Evolutionary conservation across 2,329 filamentous ascomycete genomes (phyloP).

Genomic region (Fonsecaea pedrosoi): DNA sequence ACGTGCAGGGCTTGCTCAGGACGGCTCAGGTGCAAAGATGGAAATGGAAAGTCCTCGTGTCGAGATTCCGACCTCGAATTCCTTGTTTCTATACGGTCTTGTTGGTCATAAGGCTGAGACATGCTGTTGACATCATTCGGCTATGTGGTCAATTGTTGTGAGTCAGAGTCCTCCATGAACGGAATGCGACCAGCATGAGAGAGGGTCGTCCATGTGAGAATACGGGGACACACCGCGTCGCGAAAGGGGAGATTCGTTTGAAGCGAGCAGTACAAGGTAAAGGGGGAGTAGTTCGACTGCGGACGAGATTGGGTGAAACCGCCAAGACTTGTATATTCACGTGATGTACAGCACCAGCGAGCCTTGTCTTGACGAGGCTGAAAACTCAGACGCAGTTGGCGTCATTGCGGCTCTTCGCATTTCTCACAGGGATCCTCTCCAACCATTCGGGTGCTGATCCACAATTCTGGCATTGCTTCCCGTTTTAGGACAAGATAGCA

Average conservation of each 20-base stretch:
- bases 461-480: background rate
- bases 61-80: background rate
- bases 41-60: background rate
- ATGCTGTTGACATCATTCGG: background rate
- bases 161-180: background rate
- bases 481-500: background rate
- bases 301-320: background rate
- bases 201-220: background rate
- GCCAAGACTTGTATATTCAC: background rate
- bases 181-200: background rate
- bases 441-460: background rate
- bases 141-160: background rate
- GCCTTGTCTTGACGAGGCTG: constrained; percentile 19
- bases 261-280: background rate
- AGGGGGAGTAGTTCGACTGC: background rate
- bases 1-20: constrained; percentile 7
- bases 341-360: background rate
- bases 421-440: background rate
- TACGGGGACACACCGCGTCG: too few species aligned
- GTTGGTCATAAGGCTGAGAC: background rate
- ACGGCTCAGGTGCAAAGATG: constrained; percentile 13
- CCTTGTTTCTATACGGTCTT: background rate
- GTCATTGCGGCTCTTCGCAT: constrained; percentile 11
- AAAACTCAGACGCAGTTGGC: constrained; percentile 16
- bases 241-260: background rate